Base-by-base conservation (phyloP, 2,329 filamentous ascomycete species). In the Didymella segeticola region DNA sequence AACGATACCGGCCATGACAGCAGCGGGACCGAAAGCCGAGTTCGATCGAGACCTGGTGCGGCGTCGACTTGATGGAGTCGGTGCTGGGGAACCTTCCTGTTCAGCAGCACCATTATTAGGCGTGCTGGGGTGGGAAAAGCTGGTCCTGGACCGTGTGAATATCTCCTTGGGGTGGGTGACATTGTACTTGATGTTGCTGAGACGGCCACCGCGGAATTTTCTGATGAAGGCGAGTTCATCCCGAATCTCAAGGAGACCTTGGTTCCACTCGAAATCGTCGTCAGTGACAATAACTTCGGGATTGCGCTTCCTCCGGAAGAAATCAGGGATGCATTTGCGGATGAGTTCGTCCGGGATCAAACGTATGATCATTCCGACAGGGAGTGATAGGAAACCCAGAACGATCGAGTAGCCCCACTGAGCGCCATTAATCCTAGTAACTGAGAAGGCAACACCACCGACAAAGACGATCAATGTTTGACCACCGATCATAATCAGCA, bases 391-490 rank as follows among this genome's bases (percentile, higher is more conserved):
- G 61, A 89, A 80, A 26, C 93, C 92, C 30, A 96, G 84, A 22
- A 95, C 81, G 51, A 99, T 83, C 7, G 92, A 96, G 63, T 95
- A 89, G 7, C 81, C 93, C 95, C 93, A 98, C 72, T 96, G 89
- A 11, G 82, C 78, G n/a, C 83, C 84, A 15, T 86, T 87, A 62
- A 97, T 81, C 1, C 80, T 77, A 1, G 81, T 82, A 56, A 96
- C 91, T 43, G 85, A 84, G 80, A 98, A 96, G 1, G 93, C 91
- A 8, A 80, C 77, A 26, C 91, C 90, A 60, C 93, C 93, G 43
- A 96, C 85, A 67, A 90, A 95, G 66, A 97, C 84, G 71, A 98
- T 98, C 75, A 97, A 83, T 22, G 95, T 80, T 72, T 98, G 93
- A 19, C 90, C 91, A 60, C 86, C 93, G 62, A 93, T 86, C 89